Conservation (phyloP, 345 rosid genomes). For the Eucalyptus marginata region DNA sequence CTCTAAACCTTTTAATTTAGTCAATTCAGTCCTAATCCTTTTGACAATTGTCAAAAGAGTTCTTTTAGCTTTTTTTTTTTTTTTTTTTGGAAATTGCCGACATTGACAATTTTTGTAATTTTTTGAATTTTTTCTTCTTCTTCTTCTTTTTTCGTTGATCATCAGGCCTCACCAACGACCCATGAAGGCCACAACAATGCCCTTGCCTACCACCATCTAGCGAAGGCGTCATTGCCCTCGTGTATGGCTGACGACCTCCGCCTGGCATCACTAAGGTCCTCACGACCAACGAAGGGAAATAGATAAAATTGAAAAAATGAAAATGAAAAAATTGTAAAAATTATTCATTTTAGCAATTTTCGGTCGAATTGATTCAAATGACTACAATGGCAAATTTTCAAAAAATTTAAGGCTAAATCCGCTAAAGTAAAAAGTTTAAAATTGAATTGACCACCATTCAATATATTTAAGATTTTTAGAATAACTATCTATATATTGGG, state of each 20-base stretch:
- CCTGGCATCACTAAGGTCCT: not conserved
- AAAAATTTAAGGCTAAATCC: not conserved
- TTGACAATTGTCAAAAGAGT: not conserved
- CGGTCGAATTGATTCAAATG: rapidly evolving
- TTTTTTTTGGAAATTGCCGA: rapidly evolving
- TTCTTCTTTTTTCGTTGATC: rapidly evolving
- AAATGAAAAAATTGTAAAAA: no score
- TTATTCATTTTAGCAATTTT: no score
- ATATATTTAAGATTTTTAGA: not conserved
- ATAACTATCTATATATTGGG: not conserved
- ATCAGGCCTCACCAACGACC: rapidly evolving
- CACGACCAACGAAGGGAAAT: rapidly evolving
- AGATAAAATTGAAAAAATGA: no score
- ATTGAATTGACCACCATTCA: rapidly evolving
- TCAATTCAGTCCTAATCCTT: rapidly evolving
- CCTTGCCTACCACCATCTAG: not conserved
- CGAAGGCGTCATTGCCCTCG: not conserved
- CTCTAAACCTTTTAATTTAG: rapidly evolving
- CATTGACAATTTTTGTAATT: not conserved
- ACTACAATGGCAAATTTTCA: not conserved
- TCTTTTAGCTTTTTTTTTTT: not conserved
- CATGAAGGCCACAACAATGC: no score
- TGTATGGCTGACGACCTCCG: not conserved
- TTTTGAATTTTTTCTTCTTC: no score
- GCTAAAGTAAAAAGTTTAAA: not conserved